These are phyloP conservation scores for Sphagnum contortum DNA, from an alignment of 225 moss, liverwort and hornwort species.

Conservation along the genomic window DNA sequence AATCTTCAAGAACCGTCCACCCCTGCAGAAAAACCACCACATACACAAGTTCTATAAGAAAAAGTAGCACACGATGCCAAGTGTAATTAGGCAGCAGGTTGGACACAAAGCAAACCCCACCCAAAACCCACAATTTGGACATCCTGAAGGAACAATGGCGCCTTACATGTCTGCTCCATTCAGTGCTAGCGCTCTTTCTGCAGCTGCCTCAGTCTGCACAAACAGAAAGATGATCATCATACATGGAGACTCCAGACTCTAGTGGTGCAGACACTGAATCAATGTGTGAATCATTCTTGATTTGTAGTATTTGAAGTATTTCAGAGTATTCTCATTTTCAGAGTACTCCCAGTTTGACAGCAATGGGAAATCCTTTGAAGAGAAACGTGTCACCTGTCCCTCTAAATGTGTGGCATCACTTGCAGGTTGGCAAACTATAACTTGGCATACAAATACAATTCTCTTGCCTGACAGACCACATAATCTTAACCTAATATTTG, in stretches of 20 bases:
- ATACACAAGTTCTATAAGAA: constrained; percentile 1
- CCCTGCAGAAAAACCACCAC: constrained; percentile 33
- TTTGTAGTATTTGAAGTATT: neutral
- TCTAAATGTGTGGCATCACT: too few species aligned
- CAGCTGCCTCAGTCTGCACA: constrained; percentile 55
- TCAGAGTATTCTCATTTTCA: too few species aligned
- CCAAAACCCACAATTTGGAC: neutral
- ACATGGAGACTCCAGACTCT: too few species aligned
- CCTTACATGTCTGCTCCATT: constrained; percentile 64
- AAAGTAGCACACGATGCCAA: neutral
- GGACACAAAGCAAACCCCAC: neutral
- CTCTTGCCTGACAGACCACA: too few species aligned
- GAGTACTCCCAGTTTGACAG: too few species aligned
- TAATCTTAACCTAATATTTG: too few species aligned
- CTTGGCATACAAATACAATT: too few species aligned
- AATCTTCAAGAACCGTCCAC: constrained; percentile 79
- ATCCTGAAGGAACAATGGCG: neutral
- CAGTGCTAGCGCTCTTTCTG: constrained; percentile 31
- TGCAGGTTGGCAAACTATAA: too few species aligned
- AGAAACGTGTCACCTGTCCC: too few species aligned
- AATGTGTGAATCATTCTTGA: neutral
- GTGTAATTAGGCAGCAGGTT: neutral
- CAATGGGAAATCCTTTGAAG: too few species aligned
- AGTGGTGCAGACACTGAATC: neutral
- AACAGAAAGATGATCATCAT: neutral